Conservation (phyloP, 1,139 yeast genomes). For the Candida glucosophila region DNA sequence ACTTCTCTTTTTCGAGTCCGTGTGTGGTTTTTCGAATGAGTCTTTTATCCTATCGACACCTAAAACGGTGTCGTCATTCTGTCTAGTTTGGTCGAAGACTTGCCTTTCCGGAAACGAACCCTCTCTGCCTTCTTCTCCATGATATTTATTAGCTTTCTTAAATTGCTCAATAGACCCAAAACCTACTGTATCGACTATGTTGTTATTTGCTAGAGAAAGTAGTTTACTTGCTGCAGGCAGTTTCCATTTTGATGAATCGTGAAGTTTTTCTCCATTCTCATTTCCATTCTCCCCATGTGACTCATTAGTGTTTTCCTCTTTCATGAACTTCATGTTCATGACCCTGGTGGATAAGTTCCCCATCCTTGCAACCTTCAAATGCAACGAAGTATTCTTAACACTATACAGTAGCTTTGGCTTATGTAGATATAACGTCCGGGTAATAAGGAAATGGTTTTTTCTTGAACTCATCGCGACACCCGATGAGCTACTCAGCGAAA, state of each 20-base stretch:
- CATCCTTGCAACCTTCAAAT: too few relatives aligned
- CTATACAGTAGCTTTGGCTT: too few relatives aligned
- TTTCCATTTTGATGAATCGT: conserved; percentile 58
- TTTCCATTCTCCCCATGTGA: conserved; percentile 20
- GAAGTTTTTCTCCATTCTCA: conserved; percentile 27
- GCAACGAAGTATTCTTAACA: too few relatives aligned
- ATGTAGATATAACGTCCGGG: too few relatives aligned
- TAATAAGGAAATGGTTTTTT: too few relatives aligned
- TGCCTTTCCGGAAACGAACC: conserved; percentile 25
- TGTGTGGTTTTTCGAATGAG: too few relatives aligned
- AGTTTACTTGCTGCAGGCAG: conserved; percentile 37
- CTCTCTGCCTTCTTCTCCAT: conserved; percentile 27
- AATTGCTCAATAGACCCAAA: conserved; percentile 48
- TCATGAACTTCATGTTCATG: conserved; percentile 65
- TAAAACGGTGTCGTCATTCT: conserved; percentile 69
- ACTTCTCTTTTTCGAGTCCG: too few relatives aligned
- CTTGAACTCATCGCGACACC: too few relatives aligned
- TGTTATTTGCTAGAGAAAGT: conserved; percentile 18
- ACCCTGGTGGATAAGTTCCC: conserved; percentile 53
- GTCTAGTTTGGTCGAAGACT: conserved; percentile 54
- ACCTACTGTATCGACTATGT: conserved; percentile 24
- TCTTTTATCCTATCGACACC: too few relatives aligned
- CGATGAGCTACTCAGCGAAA: too few relatives aligned
- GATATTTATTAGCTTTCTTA: conserved; percentile 69
- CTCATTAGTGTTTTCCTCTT: conserved; percentile 21